Evolutionary conservation across 1,284 basidiomycete genomes (phyloP).

Genomic region (Cryptococcus sp.): DNA sequence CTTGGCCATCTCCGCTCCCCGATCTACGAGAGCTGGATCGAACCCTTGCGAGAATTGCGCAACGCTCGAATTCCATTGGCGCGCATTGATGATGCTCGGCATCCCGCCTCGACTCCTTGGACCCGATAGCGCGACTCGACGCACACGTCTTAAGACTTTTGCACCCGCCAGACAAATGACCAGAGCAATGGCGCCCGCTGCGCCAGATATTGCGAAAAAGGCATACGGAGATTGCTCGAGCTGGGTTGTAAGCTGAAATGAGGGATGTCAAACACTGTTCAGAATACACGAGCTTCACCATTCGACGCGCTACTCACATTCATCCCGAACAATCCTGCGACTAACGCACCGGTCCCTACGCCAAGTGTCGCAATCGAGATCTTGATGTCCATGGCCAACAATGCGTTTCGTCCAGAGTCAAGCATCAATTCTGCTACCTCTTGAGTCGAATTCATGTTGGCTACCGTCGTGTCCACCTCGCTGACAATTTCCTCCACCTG

Average conservation of each 20-base stretch:
- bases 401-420: slow-evolving; percentile 91
- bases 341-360: slow-evolving; percentile 84
- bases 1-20: slow-evolving; percentile 14
- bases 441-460: slow-evolving; percentile 91
- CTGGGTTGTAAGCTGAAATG: slow-evolving; percentile 42
- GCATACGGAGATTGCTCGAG: slow-evolving; percentile 52
- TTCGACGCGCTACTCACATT: slow-evolving; percentile 66
- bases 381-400: slow-evolving; percentile 88
- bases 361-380: slow-evolving; percentile 94
- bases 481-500: slow-evolving; percentile 95
- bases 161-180: slow-evolving; percentile 46
- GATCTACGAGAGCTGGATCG: slow-evolving; percentile 18
- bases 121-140: slow-evolving; percentile 45
- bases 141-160: slow-evolving; percentile 43
- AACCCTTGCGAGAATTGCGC: slow-evolving; percentile 22
- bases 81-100: slow-evolving; percentile 8
- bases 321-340: slow-evolving; percentile 94
- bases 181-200: slow-evolving; percentile 40
- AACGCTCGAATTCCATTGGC: slow-evolving; percentile 16
- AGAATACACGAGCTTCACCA: background rate
- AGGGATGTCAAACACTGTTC: background rate
- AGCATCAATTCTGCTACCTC: slow-evolving; percentile 97
- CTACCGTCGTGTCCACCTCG: slow-evolving; percentile 83
- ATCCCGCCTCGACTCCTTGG: slow-evolving; percentile 7
- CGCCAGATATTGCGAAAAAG: slow-evolving; percentile 48